phyloP scores from a whole-genome alignment of 441 rosid genomes.

The Raphanus hybrid region DNA sequence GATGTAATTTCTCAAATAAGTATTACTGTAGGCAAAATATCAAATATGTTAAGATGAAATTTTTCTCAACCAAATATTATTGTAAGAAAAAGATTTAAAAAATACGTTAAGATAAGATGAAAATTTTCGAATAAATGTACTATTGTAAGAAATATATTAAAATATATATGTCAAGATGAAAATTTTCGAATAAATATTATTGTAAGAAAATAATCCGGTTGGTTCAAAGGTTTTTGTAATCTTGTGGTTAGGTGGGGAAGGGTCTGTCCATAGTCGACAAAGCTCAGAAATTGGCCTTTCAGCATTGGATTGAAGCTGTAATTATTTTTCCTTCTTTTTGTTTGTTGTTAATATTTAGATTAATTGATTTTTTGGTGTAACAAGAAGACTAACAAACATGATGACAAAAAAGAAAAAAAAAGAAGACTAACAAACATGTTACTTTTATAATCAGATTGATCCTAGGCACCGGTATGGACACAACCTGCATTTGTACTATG shows the following conservation, averaged over 20 bases:
- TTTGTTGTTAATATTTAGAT: slow-evolving; percentile 2
- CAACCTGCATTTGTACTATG: slow-evolving; percentile 70
- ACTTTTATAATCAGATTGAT: slow-evolving; percentile 61
- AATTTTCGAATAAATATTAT: not conserved
- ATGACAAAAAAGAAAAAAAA: not conserved
- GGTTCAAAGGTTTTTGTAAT: slow-evolving; percentile 1
- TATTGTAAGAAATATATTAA: not conserved
- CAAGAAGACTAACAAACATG: slow-evolving; percentile 9
- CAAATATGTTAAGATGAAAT: not conserved
- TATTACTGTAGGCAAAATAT: not conserved
- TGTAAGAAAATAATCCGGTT: not conserved
- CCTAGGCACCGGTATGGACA: slow-evolving; percentile 97
- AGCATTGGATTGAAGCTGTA: slow-evolving; percentile 99
- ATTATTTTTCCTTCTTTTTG: not conserved
- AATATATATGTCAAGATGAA: not conserved
- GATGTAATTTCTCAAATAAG: not conserved
- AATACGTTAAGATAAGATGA: not conserved
- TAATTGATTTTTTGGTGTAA: not conserved
- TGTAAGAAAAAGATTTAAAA: not conserved
- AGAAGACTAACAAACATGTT: too few species aligned
- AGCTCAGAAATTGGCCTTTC: slow-evolving; percentile 92
- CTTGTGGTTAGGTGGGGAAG: slow-evolving; percentile 71
- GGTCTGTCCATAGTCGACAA: slow-evolving; percentile 77
- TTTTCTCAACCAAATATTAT: not conserved
- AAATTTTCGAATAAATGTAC: not conserved